These are phyloP conservation scores for Phytophthora nicotianae DNA, from an alignment of 352 stramenopile genomes.

Conservation along the genomic window DNA sequence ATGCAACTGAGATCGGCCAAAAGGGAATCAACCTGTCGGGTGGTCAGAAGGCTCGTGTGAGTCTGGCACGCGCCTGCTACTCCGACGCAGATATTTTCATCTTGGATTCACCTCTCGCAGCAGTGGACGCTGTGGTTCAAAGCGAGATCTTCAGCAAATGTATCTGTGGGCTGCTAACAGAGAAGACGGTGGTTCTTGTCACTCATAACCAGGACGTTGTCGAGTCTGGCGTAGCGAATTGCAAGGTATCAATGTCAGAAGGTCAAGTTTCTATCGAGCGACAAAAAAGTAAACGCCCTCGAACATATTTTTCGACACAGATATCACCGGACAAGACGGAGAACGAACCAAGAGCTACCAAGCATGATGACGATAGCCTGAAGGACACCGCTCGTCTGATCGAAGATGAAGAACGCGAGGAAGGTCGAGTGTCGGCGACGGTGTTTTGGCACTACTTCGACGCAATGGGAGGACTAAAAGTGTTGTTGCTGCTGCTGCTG, in stretches of 20 bases:
- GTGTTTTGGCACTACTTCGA: background rate
- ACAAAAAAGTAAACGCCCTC: background rate
- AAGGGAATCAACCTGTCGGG: constrained; percentile 94
- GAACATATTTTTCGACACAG: background rate
- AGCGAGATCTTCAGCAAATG: constrained; percentile 77
- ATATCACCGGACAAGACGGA: background rate
- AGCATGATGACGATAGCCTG: background rate
- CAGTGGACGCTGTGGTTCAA: constrained; percentile 74
- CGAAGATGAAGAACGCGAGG: background rate
- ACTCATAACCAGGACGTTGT: constrained; percentile 86
- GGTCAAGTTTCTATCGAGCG: background rate
- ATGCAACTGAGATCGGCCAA: constrained; percentile 94
- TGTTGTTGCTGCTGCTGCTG: background rate
- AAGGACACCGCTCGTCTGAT: background rate
- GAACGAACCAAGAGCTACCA: background rate
- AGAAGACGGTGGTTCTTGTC: constrained; percentile 85
- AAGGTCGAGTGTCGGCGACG: background rate
- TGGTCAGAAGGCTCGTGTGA: constrained; percentile 89
- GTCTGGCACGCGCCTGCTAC: constrained; percentile 68
- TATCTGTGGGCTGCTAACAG: constrained; percentile 28
- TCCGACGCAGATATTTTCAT: constrained; percentile 68
- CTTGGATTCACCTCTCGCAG: constrained; percentile 92
- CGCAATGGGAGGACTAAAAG: background rate
- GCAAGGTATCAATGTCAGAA: background rate
- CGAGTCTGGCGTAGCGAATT: background rate